Evolutionary conservation across 129 eudicot genomes (phyloP), one percentile per base, ranked within the genome.

Genomic region (Rutidosis leptorrhynchoides): DNA sequence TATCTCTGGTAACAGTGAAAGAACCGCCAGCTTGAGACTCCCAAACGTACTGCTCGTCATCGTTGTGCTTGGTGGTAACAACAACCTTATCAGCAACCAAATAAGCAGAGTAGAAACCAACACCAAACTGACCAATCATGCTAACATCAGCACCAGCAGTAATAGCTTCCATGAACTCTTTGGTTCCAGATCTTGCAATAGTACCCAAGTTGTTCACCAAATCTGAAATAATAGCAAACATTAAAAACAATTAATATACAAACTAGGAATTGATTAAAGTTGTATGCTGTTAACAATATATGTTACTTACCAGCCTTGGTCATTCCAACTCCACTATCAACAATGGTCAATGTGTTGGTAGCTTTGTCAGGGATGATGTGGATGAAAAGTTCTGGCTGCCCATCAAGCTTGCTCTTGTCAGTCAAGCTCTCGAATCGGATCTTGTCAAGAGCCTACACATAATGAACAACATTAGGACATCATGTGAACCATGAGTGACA

Each of bases 271-370:
- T 35, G 10, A 8, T 9, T 35, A 64, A 1, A 1, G 0, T 2
- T 5, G 5, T 29, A 2, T 57, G 2, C 1, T 0, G 32, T 48
- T 16, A 9, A 42, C 8, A 33, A 16, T 5, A 23, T 6, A 9
- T 9, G 3, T 11, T 37, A 71, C 90, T 59, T 70, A 90, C 97
- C 97, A 79, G 97, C 90, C 51, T 91, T 91, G 61, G 97, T 87
- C 97, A 91, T 91, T 23, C 97, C 96, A 64, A 91, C 74, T 59
- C 97, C 97, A 71, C 97, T 91, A 62, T 91, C 97, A 70, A 91
- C 62, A 27, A 91, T 87, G 2, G 97, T 69, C 80, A 91, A 30
- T 0, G 94, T 77, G 79, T 87, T 87, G 71, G 64, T 84, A 54
- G 94, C 56, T 76, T 91, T 91, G 75, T 91, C 96, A 1, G 97